Evolutionary conservation across 2,329 filamentous ascomycete species (phyloP), one percentile per base, ranked within the genome.

Genomic region (Alternaria postmessia): DNA sequence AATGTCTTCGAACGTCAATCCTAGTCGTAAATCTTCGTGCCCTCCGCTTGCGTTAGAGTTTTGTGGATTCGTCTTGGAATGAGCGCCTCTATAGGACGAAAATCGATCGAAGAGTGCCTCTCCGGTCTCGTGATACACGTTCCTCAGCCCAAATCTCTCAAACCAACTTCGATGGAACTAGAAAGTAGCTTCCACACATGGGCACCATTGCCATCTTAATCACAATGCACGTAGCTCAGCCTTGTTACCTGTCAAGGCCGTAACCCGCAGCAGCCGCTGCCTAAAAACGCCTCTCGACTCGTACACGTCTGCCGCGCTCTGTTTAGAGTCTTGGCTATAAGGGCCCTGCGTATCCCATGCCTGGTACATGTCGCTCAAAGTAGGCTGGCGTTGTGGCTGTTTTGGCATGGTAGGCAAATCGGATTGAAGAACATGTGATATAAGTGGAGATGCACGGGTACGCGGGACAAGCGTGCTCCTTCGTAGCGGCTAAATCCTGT

Each of bases 301-400:
- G 28, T 38, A 28, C 48, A 32, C 51, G 43, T 44, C 56, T 49
- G 51, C 56, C 56, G 52, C 22, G 51, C 51, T 55, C 26, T n/a
- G 49, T 24, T 46, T 36, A 36, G 43, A 39, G 36, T 32, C 56
- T 59, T 59, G 56, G 51, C 56, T 46, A 14, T 43, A 20, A 28
- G 55, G 20, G 22, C 32, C 51, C 43, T 49, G 51, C 52, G 38
- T 20, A 54, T 38, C 9, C 30, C 38, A 28, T 26, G 20, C 26
- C 34, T 30, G 20, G 36, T 26, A 11, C 24, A 20, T 28, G 34
- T 24, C 26, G 20, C 51, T 41, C 34, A 54, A 46, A 58, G 49
- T 24, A 16, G 55, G 36, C 41, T 54, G 41, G 41, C 20, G 41
- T 44, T 54, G 42, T 28, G 34, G 20, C 41, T n/a, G 20, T 5